A percentile compares a stretch with the other conserved stretches of the same genome.
Conservation (phyloP, 768 basidiomycete species). For the Rhodosporidiobolus odoratus region DNA sequence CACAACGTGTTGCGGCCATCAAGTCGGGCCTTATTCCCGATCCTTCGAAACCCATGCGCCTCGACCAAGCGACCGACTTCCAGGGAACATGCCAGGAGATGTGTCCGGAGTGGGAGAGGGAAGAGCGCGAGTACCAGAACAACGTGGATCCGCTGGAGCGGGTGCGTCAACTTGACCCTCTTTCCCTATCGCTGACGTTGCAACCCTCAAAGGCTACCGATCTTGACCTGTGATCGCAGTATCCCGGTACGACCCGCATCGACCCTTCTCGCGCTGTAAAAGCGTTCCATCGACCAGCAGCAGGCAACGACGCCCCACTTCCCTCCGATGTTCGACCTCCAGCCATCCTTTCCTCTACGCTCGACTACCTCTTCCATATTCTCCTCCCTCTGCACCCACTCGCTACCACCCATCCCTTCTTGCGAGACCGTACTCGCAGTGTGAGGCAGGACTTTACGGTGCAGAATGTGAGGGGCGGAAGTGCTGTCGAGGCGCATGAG, state of each 20-base stretch:
- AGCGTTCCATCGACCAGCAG: slow-evolving; percentile 84
- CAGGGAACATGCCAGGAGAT: slow-evolving; percentile 86
- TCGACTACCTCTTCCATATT: slow-evolving; percentile 86
- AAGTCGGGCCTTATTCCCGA: slow-evolving; percentile 82
- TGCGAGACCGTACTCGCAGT: slow-evolving; percentile 83
- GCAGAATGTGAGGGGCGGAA: slow-evolving; percentile 69
- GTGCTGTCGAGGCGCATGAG: slow-evolving; percentile 85
- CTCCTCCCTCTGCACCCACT: slow-evolving; percentile 61
- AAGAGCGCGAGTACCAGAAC: slow-evolving; percentile 81
- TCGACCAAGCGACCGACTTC: slow-evolving; percentile 88
- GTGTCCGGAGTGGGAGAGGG: slow-evolving; percentile 91
- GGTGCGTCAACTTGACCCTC: slow-evolving; percentile 51
- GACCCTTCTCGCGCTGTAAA: slow-evolving; percentile 85
- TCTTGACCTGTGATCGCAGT: slow-evolving; percentile 44
- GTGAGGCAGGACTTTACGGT: slow-evolving; percentile 92
- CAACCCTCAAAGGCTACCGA: too few species aligned
- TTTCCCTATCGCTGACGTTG: slow-evolving; percentile 17
- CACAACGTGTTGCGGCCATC: slow-evolving; percentile 53
- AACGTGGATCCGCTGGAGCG: slow-evolving; percentile 80
- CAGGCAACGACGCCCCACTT: slow-evolving; percentile 72
- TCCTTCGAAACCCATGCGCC: slow-evolving; percentile 66
- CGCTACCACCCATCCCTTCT: slow-evolving; percentile 67
- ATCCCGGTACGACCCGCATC: slow-evolving; percentile 71
- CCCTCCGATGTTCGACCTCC: slow-evolving; percentile 92
- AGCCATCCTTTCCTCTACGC: slow-evolving; percentile 72